These are phyloP conservation scores for Coemansia asiatica DNA, from an alignment of 192 early-diverging fungal species.

Conservation along the genomic window DNA sequence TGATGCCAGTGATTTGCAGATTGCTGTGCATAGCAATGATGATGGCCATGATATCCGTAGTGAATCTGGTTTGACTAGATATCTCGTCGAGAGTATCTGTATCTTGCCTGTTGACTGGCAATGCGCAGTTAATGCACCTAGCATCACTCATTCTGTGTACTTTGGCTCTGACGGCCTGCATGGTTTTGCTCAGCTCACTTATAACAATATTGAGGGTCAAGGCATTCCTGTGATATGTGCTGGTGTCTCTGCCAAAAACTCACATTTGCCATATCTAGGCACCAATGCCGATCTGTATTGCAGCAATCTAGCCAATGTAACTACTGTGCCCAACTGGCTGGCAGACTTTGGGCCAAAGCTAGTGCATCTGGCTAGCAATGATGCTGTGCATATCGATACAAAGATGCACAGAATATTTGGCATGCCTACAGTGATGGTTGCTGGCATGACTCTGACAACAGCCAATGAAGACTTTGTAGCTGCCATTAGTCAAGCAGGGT, in stretches of 20 bases:
- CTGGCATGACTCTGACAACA: constrained; percentile 93
- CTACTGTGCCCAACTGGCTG: constrained; percentile 82
- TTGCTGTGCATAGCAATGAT: constrained; percentile 77
- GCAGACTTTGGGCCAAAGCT: constrained; percentile 81
- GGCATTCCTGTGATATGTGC: constrained; percentile 63
- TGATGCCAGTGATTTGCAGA: constrained; percentile 14
- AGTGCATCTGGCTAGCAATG: constrained; percentile 58
- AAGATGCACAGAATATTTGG: constrained; percentile 81
- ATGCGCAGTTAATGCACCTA: constrained; percentile 51
- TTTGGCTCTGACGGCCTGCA: constrained; percentile 86
- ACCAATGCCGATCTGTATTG: constrained; percentile 77
- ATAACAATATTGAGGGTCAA: constrained; percentile 84
- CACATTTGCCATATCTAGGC: constrained; percentile 59
- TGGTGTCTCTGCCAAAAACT: constrained; percentile 13
- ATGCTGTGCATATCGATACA: constrained; percentile 81
- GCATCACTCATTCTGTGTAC: constrained; percentile 84
- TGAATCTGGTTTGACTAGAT: constrained; percentile 59
- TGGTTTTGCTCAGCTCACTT: constrained; percentile 81
- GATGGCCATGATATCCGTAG: constrained; percentile 76
- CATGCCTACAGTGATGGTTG: constrained; percentile 91
- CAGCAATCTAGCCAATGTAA: constrained; percentile 63
- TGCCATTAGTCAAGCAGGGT: constrained; percentile 86
- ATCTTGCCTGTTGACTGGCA: constrained; percentile 66
- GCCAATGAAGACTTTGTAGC: constrained; percentile 75
- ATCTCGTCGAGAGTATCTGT: constrained; percentile 66